Percentiles rank a stretch among this genome's conserved stretches.
phyloP scores from a whole-genome alignment of 2,329 filamentous ascomycete species.

The Trichoderma oligosporum region DNA sequence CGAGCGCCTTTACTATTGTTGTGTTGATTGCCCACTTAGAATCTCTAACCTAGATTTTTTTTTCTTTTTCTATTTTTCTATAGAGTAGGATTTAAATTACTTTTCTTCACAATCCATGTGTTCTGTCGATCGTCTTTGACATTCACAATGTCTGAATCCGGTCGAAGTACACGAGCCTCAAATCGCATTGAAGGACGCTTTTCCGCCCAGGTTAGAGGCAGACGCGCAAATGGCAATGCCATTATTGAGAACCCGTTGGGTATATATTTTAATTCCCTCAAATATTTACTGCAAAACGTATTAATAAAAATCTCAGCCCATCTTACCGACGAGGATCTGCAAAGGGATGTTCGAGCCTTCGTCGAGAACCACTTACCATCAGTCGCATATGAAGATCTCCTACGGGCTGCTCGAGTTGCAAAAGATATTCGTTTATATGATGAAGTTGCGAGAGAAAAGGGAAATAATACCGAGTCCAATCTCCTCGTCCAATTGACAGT shows the following conservation, averaged over 20 bases:
- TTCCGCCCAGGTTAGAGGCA: conserved; percentile 26
- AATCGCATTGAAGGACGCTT: conserved; percentile 21
- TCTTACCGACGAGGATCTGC: conserved; percentile 37
- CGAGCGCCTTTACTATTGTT: conserved; percentile 1
- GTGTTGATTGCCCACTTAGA: neutral
- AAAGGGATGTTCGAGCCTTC: conserved; percentile 35
- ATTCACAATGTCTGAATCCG: conserved; percentile 15
- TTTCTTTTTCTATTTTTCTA: neutral
- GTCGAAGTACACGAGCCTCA: neutral
- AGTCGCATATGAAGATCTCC: conserved; percentile 31
- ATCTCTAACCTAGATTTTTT: neutral
- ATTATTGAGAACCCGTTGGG: conserved; percentile 38
- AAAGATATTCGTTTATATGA: conserved; percentile 41
- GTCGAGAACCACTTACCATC: conserved; percentile 28
- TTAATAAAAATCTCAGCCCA: conserved; percentile 30
- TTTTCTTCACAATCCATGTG: neutral
- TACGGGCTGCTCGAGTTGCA: conserved; percentile 40
- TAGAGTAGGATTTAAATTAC: neutral
- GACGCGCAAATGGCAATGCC: conserved; percentile 33
- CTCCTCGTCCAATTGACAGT: conserved; percentile 33
- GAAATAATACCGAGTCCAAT: conserved; percentile 19
- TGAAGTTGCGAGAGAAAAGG: conserved; percentile 30
- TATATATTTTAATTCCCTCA: conserved; percentile 18
- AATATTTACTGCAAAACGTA: too few relatives aligned
- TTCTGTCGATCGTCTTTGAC: neutral